These are phyloP conservation scores for Boletus austroedulis DNA, from an alignment of 1,284 basidiomycete genomes.

Conservation along the genomic window DNA sequence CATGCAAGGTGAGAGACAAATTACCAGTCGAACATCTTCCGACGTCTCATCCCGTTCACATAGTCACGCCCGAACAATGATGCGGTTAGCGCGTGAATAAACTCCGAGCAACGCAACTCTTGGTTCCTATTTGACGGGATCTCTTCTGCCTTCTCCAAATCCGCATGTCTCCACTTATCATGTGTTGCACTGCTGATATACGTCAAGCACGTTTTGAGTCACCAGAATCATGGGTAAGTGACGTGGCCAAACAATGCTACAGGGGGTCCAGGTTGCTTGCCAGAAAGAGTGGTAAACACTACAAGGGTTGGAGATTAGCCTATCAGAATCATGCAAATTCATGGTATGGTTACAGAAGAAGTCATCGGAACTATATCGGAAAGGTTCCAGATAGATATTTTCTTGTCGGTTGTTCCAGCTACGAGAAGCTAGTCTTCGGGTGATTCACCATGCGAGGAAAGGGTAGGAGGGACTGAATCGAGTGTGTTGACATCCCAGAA, in stretches of 20 bases:
- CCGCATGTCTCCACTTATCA: slow-evolving; percentile 4
- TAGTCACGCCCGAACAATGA: slow-evolving; percentile 8
- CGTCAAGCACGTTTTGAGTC: background rate
- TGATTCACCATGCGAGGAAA: background rate
- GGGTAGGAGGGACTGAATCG: background rate
- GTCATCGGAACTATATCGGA: background rate
- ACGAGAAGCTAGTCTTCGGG: slow-evolving; percentile 1
- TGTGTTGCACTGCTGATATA: slow-evolving; percentile 4
- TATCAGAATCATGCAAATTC: background rate
- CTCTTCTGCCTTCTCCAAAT: slow-evolving; percentile 2
- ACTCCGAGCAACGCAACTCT: background rate
- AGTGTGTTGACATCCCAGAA: slow-evolving; percentile 4
- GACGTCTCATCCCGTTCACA: background rate
- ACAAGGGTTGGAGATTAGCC: background rate
- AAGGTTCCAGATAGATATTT: background rate
- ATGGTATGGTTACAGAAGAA: background rate
- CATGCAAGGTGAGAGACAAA: background rate
- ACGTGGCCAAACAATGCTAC: background rate
- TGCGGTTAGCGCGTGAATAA: slow-evolving; percentile 6
- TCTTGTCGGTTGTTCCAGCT: background rate
- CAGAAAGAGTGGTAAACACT: background rate
- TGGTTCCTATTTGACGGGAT: slow-evolving; percentile 7
- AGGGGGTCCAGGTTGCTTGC: background rate
- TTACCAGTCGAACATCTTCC: slow-evolving; percentile 1
- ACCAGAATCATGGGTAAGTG: background rate